Base-by-base conservation (phyloP, 73 alveolate genomes). In the Tetrahymena malaccensis region DNA sequence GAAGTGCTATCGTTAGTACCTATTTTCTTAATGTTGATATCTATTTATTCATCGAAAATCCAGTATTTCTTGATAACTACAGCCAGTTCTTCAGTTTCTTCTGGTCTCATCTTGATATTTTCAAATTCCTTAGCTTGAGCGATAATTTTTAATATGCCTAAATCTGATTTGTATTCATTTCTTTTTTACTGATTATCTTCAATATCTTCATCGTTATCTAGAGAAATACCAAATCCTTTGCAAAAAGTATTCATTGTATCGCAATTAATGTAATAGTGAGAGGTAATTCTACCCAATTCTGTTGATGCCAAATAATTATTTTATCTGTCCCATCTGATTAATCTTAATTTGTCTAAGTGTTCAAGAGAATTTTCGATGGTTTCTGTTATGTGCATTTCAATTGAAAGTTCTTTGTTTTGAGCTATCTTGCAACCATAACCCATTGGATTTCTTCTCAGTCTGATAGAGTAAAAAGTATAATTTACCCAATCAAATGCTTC, bases 211-310 rank as follows among this genome's bases (percentile, higher is more conserved):
- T 85, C 43, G 50, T 37, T 35, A 95, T 95, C 97, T 85, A 95
- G 55, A 11, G 93, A 50, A 11, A 95, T 37, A 34, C 97, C 97
- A 93, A 99, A 97, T 34, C 96, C 98, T 93, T 98, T 98, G 96
- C 98, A 96, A 95, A 97, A 98, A 96, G 97, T 95, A 58, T 98
- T 97, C 99, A 99, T 98, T 7, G 99, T 99, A 95, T 96, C 98
- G 97, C 97, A 97, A 85, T 98, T 97, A 95, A 99, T 98, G 96
- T 99, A 99, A 98, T 98, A 99, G 95, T 99, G 99, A 50, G 99
- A 98, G 31, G 99, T 99, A 43, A 99, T 99, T 94, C 99, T 98
- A 0, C 99, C 99, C 98, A 99, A 95, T 94, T 99, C 99, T 17
- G 99, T 99, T 0, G 99, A 96, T 93, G 98, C 97, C 43, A 99